phyloP scores from a whole-genome alignment of 306 rosid species.

The Quercus berberidifolia region DNA sequence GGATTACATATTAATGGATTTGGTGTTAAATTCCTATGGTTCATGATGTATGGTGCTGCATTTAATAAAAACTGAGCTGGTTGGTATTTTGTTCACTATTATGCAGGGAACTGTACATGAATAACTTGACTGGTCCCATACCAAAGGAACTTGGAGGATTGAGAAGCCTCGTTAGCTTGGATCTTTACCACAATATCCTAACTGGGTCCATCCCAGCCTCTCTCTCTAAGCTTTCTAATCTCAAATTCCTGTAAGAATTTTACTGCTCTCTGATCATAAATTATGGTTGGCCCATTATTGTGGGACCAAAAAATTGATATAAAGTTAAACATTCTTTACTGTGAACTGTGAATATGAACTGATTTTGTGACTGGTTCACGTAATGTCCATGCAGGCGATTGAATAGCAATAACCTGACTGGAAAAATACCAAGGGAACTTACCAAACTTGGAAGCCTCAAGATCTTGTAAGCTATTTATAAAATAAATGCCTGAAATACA shows the following conservation, averaged over 20 bases:
- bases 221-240: slow-evolving; percentile 67
- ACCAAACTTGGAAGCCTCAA: slow-evolving; percentile 67
- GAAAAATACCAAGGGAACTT: slow-evolving; percentile 74
- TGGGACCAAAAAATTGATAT: not conserved
- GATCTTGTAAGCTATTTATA: slow-evolving; percentile 45
- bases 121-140: slow-evolving; percentile 61
- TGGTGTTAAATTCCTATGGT: not conserved
- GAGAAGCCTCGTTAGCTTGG: slow-evolving; percentile 75
- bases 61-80: slow-evolving; percentile 4
- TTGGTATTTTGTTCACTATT: not conserved
- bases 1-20: not conserved
- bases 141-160: slow-evolving; percentile 69
- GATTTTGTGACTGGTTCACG: not conserved
- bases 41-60: not conserved
- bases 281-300: not conserved
- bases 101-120: slow-evolving; percentile 71
- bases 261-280: not conserved
- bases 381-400: slow-evolving; percentile 52
- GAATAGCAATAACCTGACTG: slow-evolving; percentile 63
- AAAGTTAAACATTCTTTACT: not conserved
- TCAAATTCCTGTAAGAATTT: slow-evolving; percentile 64
- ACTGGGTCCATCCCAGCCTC: slow-evolving; percentile 60
- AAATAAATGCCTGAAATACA: not conserved
- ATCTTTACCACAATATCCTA: slow-evolving; percentile 73
- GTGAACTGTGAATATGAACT: not conserved